These are phyloP conservation scores for Cyberlindnera sargentensis DNA, from an alignment of 805 yeast genomes.

Conservation along the genomic window DNA sequence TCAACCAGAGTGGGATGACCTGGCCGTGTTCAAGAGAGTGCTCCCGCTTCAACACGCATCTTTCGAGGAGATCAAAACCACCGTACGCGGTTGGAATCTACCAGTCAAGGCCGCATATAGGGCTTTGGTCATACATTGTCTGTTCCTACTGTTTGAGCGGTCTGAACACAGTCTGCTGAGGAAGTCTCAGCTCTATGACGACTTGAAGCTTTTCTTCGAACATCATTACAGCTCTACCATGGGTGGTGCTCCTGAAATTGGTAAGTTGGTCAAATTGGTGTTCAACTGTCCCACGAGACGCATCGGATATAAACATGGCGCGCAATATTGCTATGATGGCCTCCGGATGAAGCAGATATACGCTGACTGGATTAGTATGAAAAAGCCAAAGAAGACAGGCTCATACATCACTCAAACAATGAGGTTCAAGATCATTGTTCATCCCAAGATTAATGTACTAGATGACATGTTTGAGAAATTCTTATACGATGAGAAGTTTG, in stretches of 20 bases:
- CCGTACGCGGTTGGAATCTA: too few relatives aligned
- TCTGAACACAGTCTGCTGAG: background rate
- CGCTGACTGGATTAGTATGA: conserved; percentile 1
- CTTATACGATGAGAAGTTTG: conserved; percentile 5
- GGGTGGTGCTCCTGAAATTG: conserved; percentile 9
- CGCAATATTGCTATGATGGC: conserved; percentile 63
- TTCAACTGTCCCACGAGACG: conserved; percentile 27
- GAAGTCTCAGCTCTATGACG: conserved; percentile 10
- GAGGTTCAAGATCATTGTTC: conserved; percentile 2
- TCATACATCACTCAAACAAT: conserved; percentile 3
- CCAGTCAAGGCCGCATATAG: too few relatives aligned
- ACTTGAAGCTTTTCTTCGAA: conserved; percentile 8
- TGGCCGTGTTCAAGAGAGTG: too few relatives aligned
- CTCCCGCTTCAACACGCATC: too few relatives aligned
- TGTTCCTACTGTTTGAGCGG: conserved; percentile 2
- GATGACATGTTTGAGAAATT: conserved; percentile 7
- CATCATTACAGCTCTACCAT: background rate
- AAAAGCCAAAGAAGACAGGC: background rate
- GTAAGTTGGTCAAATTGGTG: conserved; percentile 9
- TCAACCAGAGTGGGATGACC: too few relatives aligned
- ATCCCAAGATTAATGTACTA: conserved; percentile 3
- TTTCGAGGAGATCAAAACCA: too few relatives aligned
- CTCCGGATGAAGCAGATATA: conserved; percentile 1
- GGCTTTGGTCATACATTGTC: conserved; percentile 6
- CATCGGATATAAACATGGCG: conserved; percentile 74